Evolutionary conservation across 2,329 filamentous ascomycete species (phyloP).

Genomic region (Cordyceps cicadae): DNA sequence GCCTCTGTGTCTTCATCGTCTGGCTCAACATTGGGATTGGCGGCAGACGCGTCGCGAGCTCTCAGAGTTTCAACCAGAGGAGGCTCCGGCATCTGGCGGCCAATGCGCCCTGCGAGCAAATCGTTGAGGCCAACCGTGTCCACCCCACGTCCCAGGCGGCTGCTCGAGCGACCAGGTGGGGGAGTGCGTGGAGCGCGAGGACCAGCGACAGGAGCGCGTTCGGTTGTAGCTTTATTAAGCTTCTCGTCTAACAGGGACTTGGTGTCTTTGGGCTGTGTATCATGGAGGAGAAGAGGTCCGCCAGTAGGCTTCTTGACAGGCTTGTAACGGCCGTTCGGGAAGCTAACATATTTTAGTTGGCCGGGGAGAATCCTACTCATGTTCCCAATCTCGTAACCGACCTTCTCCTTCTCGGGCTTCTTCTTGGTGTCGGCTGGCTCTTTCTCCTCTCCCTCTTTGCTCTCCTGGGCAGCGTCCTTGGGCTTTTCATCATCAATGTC

Average conservation of each 20-base stretch:
- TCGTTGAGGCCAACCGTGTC: conserved; percentile 29
- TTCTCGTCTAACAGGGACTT: conserved; percentile 85
- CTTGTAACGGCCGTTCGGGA: conserved; percentile 82
- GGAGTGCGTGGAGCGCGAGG: conserved; percentile 30
- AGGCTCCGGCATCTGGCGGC: too few species aligned
- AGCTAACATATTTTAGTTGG: conserved; percentile 93
- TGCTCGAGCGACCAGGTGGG: conserved; percentile 24
- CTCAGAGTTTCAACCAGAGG: background rate
- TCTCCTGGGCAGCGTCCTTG: conserved; percentile 47
- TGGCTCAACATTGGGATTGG: conserved; percentile 64
- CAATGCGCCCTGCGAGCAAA: conserved; percentile 30
- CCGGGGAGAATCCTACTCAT: conserved; percentile 89
- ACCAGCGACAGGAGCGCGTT: conserved; percentile 52
- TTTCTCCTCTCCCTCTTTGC: conserved; percentile 52
- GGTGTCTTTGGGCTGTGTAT: conserved; percentile 68
- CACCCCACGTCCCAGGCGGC: conserved; percentile 27
- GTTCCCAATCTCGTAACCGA: conserved; percentile 92
- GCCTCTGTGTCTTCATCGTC: conserved; percentile 71
- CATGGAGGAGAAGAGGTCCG: conserved; percentile 83
- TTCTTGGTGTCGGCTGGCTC: conserved; percentile 62
- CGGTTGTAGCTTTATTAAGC: conserved; percentile 68
- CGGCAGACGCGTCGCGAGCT: background rate
- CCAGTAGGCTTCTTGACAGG: conserved; percentile 90
- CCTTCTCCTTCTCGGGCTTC: conserved; percentile 90
- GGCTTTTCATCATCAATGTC: conserved; percentile 65